These are phyloP conservation scores for Cryptococcus sp. DNA, from an alignment of 1,284 basidiomycete species.

Conservation along the genomic window DNA sequence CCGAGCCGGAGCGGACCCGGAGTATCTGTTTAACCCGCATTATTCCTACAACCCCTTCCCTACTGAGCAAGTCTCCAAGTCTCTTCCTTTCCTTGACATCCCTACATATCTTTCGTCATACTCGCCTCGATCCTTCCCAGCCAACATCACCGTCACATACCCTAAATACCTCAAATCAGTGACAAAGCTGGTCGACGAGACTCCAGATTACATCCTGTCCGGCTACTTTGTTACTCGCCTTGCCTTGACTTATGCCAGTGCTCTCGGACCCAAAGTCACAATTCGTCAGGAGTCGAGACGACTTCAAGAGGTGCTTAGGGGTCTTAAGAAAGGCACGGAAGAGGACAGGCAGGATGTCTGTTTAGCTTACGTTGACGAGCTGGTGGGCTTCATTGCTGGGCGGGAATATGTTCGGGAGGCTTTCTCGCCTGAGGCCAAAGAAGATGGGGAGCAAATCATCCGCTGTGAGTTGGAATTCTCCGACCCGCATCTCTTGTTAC, in stretches of 20 bases:
- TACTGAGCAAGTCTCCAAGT: constrained; percentile 67
- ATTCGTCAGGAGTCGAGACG: constrained; percentile 71
- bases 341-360: constrained; percentile 74
- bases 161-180: constrained; percentile 75
- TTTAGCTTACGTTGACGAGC: constrained; percentile 51
- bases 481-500: not conserved
- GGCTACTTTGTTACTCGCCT: constrained; percentile 79
- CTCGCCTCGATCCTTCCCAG: constrained; percentile 74
- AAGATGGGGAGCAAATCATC: constrained; percentile 81
- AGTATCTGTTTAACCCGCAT: constrained; percentile 67
- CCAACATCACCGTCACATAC: constrained; percentile 74
- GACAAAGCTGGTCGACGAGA: constrained; percentile 68
- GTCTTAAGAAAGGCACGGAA: constrained; percentile 82
- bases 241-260: constrained; percentile 65
- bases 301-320: constrained; percentile 71
- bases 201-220: constrained; percentile 66
- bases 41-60: constrained; percentile 84
- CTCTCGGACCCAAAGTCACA: constrained; percentile 70
- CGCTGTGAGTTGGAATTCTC: constrained; percentile 56
- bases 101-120: constrained; percentile 80
- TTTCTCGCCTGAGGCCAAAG: constrained; percentile 77
- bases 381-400: constrained; percentile 58
- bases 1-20: constrained; percentile 75
- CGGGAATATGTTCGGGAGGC: constrained; percentile 78
- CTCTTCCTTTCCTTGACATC: constrained; percentile 78